Evolutionary conservation across 2,329 filamentous ascomycete genomes (phyloP), one percentile per base, ranked within the genome.

Genomic region (Akanthomyces lecanii): DNA sequence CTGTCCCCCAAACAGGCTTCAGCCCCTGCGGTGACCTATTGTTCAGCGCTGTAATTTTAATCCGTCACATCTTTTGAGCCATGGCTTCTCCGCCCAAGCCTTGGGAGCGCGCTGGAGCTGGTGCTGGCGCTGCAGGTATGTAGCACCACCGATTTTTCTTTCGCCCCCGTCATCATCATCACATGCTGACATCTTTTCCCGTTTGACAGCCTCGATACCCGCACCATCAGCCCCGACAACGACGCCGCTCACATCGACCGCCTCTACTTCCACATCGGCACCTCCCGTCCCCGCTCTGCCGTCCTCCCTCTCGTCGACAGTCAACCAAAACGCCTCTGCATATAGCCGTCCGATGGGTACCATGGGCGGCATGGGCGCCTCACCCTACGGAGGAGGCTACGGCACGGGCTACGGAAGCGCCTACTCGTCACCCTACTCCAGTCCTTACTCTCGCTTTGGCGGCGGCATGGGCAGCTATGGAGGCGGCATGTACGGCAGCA

Each of bases 31-130:
- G 42, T 4, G n/a, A 38, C 14, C 45, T 16, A 45, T 40, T 33
- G 51, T 38, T 50, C 33, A 52, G 45, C 25, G 30, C 16, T 58
- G 36, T 54, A 57, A 57, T 52, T 36, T 36, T 40, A 23, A 63
- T 30, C n/a, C 14, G 33, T 30, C 45, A 60, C 11, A 45, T 45
- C 38, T 33, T 21, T 52, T 25, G 28, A 56, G 65, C 42, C 66
- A 87, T 87, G 82, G 85, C 85, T 67, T 97, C 94, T 76, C 95
- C 95, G 73, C 95, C 95, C 62, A 99, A 99, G 79, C 95, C 95
- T 53, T 99, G 95, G 95, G 95, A 99, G 79, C 86, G 89, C 76
- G 85, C 88, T 68, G 89, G 89, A 76, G 84, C 88, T 68, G 89
- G 89, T 77, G 84, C 85, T 66, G 81, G 81, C 69, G 72, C 79